A percentile compares a stretch with the other conserved stretches of the same genome.
phyloP scores from a whole-genome alignment of 2,329 filamentous ascomycete genomes.

The Aspergillus ibericus region DNA sequence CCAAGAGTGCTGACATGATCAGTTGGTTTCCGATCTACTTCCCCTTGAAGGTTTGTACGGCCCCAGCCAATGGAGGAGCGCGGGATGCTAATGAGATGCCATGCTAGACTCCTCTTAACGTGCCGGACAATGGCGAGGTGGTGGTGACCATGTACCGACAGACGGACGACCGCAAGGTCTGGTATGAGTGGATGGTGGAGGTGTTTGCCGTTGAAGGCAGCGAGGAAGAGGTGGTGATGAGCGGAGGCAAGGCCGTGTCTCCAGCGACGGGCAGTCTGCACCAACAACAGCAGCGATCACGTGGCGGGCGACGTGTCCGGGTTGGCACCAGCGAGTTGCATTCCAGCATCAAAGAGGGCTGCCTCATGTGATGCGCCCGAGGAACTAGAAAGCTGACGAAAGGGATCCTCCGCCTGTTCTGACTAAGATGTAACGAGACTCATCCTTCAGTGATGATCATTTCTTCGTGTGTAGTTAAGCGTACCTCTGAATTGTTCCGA shows the following conservation, averaged over 20 bases:
- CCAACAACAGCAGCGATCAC: slow-evolving; percentile 17
- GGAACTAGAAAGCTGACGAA: background rate
- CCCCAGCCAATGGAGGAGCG: background rate
- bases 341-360: slow-evolving; percentile 51
- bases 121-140: slow-evolving; percentile 80
- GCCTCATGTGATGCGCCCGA: slow-evolving; percentile 41
- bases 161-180: slow-evolving; percentile 92
- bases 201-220: slow-evolving; percentile 58
- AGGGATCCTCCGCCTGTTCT: background rate
- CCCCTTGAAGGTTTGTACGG: slow-evolving; percentile 73
- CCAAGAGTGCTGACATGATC: slow-evolving; percentile 96
- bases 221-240: slow-evolving; percentile 26
- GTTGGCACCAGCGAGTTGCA: slow-evolving; percentile 50
- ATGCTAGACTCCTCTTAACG: slow-evolving; percentile 74
- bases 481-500: background rate
- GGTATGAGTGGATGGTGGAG: slow-evolving; percentile 98
- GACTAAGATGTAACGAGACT: background rate
- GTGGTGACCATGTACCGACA: slow-evolving; percentile 94
- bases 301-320: slow-evolving; percentile 31
- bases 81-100: background rate
- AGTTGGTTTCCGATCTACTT: slow-evolving; percentile 99
- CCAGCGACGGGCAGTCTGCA: slow-evolving; percentile 25
- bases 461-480: background rate
- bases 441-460: background rate
- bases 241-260: slow-evolving; percentile 29